Base-by-base conservation (phyloP, 148 eudicot species). In the Arctostaphylos glauca region DNA sequence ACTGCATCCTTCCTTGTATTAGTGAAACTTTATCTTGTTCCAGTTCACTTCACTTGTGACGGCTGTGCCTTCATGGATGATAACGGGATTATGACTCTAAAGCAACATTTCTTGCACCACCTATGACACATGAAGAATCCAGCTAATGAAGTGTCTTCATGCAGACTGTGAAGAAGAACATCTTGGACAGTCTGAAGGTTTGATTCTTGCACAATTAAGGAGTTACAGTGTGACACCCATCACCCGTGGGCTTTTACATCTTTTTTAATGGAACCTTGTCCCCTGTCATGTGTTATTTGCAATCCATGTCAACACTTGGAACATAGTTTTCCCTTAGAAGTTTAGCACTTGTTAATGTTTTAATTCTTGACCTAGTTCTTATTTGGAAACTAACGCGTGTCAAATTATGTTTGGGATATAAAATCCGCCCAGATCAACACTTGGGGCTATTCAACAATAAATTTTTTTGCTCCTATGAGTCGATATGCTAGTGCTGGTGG, bases 401-500 rank as follows among this genome's bases (percentile, higher is more conserved):
- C 58, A 47, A 76, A 48, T 85, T 64, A 13, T 78, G 73, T n/a
- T 84, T 54, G 77, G 81, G 56, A 46, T 74, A 56, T 47, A 80
- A 64, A 25, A 84, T 70, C 55, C 53, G 71, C 68, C 67, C 64
- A 97, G 99, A 87, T 94, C 66, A 97, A 97, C 85, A 94, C 99
- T 25, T 97, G 99, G 99, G 99, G 99, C 74, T 97, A 97, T 90
- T 97, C 99, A 74, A 97, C 99, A 79, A 91, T 97, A 81, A 97
- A 97, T 87, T 97, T 97, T 90, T 97, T 97, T 87, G 94, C 99
- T 76, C 99, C 99, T n/a, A 97, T 97, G 98, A 93, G 96, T 86
- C 99, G 99, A 67, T 97, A 97, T 89, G 99, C 98, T 84, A 93
- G 97, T 76, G 87, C 89, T 90, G 97, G 95, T 82, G 97, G 98